These are phyloP conservation scores for Syzygium aqueum DNA, from an alignment of 345 rosid species.

Conservation along the genomic window DNA sequence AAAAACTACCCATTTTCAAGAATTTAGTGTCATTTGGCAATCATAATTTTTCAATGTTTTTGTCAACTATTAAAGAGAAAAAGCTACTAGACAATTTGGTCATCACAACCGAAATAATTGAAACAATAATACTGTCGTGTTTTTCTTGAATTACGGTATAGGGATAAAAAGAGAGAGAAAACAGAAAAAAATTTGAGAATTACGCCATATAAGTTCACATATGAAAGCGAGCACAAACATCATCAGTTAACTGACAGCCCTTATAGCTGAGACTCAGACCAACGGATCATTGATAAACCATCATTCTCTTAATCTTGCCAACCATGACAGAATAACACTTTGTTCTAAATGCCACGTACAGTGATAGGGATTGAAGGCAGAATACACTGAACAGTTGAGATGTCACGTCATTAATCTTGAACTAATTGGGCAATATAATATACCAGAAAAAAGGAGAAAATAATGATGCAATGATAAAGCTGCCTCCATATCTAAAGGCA, in stretches of 20 bases:
- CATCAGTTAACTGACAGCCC: not conserved
- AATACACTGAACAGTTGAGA: not conserved
- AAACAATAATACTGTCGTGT: not conserved
- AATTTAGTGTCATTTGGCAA: not conserved
- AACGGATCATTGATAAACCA: not conserved
- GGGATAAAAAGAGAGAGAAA: not conserved
- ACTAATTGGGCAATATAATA: not conserved
- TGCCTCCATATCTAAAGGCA: not conserved
- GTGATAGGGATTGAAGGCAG: not conserved
- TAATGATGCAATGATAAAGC: not conserved
- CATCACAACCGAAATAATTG: not conserved
- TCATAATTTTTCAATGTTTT: not conserved
- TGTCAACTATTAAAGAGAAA: not conserved
- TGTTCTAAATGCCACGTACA: not conserved
- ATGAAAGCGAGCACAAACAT: not conserved
- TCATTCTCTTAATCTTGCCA: not conserved
- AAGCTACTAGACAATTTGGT: not conserved
- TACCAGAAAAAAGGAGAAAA: not conserved
- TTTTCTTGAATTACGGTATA: not conserved
- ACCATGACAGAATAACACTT: not conserved
- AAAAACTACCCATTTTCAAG: not conserved
- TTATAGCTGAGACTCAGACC: not conserved
- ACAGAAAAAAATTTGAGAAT: not conserved
- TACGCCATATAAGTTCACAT: not conserved
- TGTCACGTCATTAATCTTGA: conserved; percentile 1